These are phyloP conservation scores for Aegilops speltoides DNA, from an alignment of 176 grass and related monocot species.

Conservation along the genomic window DNA sequence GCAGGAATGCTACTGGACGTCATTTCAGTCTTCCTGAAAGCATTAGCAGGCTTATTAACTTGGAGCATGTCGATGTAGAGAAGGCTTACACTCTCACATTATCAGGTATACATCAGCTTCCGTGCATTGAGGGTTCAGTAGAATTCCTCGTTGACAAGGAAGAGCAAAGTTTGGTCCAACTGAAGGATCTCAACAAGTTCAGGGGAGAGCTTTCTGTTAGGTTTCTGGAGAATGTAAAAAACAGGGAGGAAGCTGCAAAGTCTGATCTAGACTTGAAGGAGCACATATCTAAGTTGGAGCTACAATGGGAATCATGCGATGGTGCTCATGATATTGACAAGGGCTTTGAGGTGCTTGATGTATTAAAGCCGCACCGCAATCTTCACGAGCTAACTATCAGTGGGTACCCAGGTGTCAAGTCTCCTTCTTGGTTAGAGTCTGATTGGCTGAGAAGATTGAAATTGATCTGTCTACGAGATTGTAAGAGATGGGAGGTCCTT, in stretches of 20 bases:
- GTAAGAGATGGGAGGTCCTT: slow-evolving; percentile 12
- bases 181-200: slow-evolving; percentile 20
- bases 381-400: slow-evolving; percentile 36
- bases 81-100: slow-evolving; percentile 11
- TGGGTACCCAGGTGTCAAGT: slow-evolving; percentile 27
- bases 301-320: slow-evolving; percentile 7
- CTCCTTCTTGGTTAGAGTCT: slow-evolving; percentile 32
- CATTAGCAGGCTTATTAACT: slow-evolving; percentile 1
- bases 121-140: slow-evolving; percentile 4
- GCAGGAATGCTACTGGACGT: background rate
- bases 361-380: slow-evolving; percentile 32
- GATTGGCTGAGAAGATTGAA: slow-evolving; percentile 18
- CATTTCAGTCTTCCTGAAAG: slow-evolving; percentile 28
- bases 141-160: slow-evolving; percentile 29
- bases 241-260: background rate
- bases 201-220: slow-evolving; percentile 17
- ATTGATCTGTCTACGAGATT: slow-evolving; percentile 15
- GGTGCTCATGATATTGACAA: background rate
- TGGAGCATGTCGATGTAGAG: slow-evolving; percentile 29
- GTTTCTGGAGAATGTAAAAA: slow-evolving; percentile 17
- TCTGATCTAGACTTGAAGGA: slow-evolving; percentile 13
- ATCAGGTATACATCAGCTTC: background rate
- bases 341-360: slow-evolving; percentile 28
- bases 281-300: slow-evolving; percentile 15
- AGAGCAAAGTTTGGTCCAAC: background rate